Evolutionary conservation across 2,329 filamentous ascomycete genomes (phyloP).

Genomic region (Parascedosporium putredinis): DNA sequence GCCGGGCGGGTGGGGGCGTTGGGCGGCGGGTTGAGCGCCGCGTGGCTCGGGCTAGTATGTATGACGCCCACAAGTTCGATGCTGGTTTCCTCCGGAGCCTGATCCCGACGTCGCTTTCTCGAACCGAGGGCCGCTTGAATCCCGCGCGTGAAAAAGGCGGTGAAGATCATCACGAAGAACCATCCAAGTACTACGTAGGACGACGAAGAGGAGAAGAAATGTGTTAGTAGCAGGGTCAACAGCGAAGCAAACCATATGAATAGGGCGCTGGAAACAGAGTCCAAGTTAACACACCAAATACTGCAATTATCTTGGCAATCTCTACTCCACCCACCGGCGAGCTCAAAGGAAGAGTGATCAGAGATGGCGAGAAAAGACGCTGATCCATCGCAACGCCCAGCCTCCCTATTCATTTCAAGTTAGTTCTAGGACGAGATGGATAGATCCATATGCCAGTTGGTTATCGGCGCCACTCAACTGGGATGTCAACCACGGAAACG

Average conservation of each 20-base stretch:
- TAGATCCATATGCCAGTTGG: too few relatives aligned
- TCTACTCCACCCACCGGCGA: slow-evolving; percentile 41
- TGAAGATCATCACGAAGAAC: slow-evolving; percentile 37
- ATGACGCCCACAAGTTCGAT: slow-evolving; percentile 1
- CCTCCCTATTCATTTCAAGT: slow-evolving; percentile 30
- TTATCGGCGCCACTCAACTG: slow-evolving; percentile 24
- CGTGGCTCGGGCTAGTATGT: slow-evolving; percentile 2
- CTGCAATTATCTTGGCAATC: slow-evolving; percentile 47
- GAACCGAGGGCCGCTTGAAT: slow-evolving; percentile 40
- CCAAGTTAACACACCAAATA: slow-evolving; percentile 36
- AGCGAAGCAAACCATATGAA: too few relatives aligned
- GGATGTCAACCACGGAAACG: slow-evolving; percentile 40
- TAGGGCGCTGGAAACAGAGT: neutral
- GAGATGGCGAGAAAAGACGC: slow-evolving; percentile 49
- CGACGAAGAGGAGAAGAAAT: too few relatives aligned
- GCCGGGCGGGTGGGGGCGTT: neutral
- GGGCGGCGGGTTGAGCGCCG: neutral
- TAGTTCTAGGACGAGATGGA: neutral
- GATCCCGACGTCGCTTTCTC: slow-evolving; percentile 39
- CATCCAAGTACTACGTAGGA: slow-evolving; percentile 42
- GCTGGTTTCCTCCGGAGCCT: slow-evolving; percentile 38
- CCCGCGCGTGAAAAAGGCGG: slow-evolving; percentile 42
- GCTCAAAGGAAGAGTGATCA: slow-evolving; percentile 48
- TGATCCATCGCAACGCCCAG: slow-evolving; percentile 49
- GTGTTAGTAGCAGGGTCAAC: too few relatives aligned